phyloP scores from a whole-genome alignment of 345 rosid genomes.

The Syzygium grande region DNA sequence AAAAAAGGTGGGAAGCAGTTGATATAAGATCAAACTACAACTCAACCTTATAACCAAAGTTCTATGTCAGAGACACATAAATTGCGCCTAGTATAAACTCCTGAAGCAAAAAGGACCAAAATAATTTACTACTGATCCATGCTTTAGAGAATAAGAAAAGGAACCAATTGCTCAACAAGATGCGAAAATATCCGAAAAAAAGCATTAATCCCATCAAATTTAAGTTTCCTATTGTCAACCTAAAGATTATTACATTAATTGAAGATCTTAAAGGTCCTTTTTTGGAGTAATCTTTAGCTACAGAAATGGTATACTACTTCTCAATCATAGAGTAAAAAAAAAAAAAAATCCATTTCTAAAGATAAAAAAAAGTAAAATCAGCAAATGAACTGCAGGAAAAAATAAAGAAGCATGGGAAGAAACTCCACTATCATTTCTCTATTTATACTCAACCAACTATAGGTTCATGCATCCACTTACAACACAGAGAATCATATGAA shows the following conservation, averaged over 20 bases:
- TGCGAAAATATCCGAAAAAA: background rate
- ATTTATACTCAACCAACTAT: background rate
- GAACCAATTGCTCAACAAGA: background rate
- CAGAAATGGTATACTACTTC: background rate
- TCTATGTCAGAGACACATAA: background rate
- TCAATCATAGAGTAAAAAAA: background rate
- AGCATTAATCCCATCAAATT: background rate
- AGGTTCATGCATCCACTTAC: background rate
- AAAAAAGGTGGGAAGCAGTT: background rate
- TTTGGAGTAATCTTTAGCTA: background rate
- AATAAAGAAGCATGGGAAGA: background rate
- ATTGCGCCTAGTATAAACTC: background rate
- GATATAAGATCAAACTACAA: background rate
- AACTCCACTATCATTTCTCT: background rate
- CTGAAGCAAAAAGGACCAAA: background rate
- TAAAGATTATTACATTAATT: background rate
- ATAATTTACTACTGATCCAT: background rate
- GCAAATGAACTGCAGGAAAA: background rate
- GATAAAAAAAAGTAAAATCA: background rate
- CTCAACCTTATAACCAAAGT: background rate
- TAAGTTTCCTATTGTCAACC: background rate
- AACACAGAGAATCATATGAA: background rate
- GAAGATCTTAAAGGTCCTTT: background rate
- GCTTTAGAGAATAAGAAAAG: background rate
- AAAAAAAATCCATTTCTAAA: background rate